These are phyloP conservation scores for Lophium mytilinum DNA, from an alignment of 495 filamentous ascomycete genomes.

Conservation along the genomic window DNA sequence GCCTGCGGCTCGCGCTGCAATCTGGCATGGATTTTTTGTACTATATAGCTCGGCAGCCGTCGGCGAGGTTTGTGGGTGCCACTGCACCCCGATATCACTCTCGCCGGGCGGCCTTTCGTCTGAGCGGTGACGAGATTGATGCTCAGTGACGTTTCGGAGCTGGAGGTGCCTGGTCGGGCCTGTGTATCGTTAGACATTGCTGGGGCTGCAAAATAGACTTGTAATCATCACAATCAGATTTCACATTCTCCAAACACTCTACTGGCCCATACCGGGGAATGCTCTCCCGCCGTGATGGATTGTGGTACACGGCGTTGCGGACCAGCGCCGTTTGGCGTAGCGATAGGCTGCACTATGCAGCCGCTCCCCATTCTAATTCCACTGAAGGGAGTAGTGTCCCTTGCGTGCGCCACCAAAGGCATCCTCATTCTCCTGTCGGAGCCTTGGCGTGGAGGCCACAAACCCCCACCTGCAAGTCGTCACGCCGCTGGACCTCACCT, in stretches of 20 bases:
- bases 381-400: conserved; percentile 12
- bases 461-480: background rate
- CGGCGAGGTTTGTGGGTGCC: conserved; percentile 5
- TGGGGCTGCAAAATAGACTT: conserved; percentile 16
- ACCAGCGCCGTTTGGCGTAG: conserved; percentile 9
- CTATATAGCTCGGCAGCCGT: conserved; percentile 15
- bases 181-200: conserved; percentile 20
- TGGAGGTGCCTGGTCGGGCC: conserved; percentile 19
- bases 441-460: background rate
- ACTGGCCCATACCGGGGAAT: background rate
- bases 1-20: conserved; percentile 21
- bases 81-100: conserved; percentile 11
- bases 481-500: background rate
- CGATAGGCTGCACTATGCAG: conserved; percentile 9
- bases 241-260: conserved; percentile 1
- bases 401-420: conserved; percentile 21
- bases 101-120: conserved; percentile 13
- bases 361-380: background rate
- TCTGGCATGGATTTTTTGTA: conserved; percentile 20
- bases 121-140: conserved; percentile 12
- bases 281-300: background rate
- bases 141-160: conserved; percentile 8
- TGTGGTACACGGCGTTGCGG: conserved; percentile 13
- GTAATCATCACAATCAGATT: conserved; percentile 18
- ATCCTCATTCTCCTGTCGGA: background rate